These are phyloP conservation scores for Acanthamoeba healyi DNA, from an alignment of 208 protist genomes.

Conservation along the genomic window DNA sequence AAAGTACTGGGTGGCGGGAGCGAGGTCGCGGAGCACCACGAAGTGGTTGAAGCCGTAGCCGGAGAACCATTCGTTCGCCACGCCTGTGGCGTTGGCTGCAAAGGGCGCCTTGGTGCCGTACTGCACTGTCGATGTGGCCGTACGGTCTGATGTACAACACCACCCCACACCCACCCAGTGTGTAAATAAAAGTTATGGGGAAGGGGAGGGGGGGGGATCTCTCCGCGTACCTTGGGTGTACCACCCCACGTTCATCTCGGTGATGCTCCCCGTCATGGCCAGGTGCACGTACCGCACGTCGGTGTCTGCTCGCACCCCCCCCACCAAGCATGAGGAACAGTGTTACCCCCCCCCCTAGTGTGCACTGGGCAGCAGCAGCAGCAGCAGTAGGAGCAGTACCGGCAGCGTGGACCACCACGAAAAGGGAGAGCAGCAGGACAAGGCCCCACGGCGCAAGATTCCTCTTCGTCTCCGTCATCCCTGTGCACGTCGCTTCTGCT, in stretches of 20 bases:
- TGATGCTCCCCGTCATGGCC: neutral
- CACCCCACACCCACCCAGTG: no score
- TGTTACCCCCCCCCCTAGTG: no score
- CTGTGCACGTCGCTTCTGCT: no score
- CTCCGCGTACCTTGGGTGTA: constrained; percentile 17
- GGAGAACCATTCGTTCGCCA: neutral
- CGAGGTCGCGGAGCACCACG: constrained; percentile 8
- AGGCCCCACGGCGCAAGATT: no score
- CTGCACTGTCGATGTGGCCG: neutral
- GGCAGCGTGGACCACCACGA: no score
- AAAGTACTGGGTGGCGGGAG: constrained; percentile 23
- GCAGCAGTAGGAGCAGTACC: no score
- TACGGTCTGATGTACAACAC: neutral
- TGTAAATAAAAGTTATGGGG: neutral
- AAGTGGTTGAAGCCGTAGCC: constrained; percentile 59
- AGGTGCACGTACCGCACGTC: constrained; percentile 41
- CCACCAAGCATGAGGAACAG: no score
- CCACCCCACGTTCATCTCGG: constrained; percentile 39
- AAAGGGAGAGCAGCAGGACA: no score
- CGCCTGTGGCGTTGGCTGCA: neutral
- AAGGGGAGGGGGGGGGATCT: neutral
- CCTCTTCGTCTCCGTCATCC: no score
- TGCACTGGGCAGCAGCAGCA: no score
- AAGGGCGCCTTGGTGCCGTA: neutral
- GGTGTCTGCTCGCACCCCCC: neutral